Base-by-base conservation (phyloP, 176 grass and related monocot species). In the Rhipidocladum racemiflorum region DNA sequence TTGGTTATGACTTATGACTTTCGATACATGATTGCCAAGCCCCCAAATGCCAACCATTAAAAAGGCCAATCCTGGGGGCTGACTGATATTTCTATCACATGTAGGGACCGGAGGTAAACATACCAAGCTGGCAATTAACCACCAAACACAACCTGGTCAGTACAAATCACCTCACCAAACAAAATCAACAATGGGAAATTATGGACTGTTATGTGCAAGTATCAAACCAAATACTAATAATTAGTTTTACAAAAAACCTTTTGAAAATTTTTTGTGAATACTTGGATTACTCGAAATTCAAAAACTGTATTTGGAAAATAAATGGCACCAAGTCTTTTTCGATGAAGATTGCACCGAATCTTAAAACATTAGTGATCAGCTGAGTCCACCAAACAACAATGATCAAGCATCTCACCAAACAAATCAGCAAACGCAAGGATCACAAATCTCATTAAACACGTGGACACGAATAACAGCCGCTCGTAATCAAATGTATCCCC, bases 361-460 rank as follows among this genome's bases (percentile, higher is more conserved):
- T 72, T 32, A 49, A 48, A 21, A 32, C 11, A 50, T 3, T 71
- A 46, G 3, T 25, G 5, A 50, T 20, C 69, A 50, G 28, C 16
- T 34, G 55, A 38, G 27, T 38, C 30, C 46, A 80, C 13, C 21
- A 42, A 63, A 62, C 40, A 73, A n/a, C 32, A 75, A 46, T 74
- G 25, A 27, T 20, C 14, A 63, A 73, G 43, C 49, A 59, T 44
- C 50, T 59, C 63, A 61, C 63, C 38, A 49, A 49, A 44, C 36
- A 60, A 49, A 48, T 57, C 34, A 68, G 15, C 32, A 72, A 69
- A 77, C 6, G 6, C 10, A 64, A 57, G 45, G 25, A 50, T 28
- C 43, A 32, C 4, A 77, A 54, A 77, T 70, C 8, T 42, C 44
- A 62, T 53, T 76, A 68, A 86, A 69, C 70, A 89, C 81, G 60